Evolutionary conservation across 495 filamentous ascomycete species (phyloP), one percentile per base, ranked within the genome.

Genomic region (Podospora tetraspora): DNA sequence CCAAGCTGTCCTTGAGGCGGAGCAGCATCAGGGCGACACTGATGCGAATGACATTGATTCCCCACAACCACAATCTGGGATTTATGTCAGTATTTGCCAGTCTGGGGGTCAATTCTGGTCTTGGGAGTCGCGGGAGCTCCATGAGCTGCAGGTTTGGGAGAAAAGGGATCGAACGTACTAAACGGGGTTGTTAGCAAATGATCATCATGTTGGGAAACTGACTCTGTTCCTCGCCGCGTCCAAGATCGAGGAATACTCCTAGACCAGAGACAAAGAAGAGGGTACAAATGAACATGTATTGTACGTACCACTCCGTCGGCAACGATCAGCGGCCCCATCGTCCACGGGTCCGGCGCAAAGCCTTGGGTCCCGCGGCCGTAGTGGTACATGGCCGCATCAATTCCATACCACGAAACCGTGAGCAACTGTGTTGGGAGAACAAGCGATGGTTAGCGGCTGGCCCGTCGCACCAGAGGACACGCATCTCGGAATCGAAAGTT

Each of bases 331-430:
- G 62, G 62, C 11, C 62, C 62, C 32, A 56, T 57, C 11, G 43
- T 52, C 62, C n/a, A 64, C 8, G 37, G 37, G 16, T 16, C 34
- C 7, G 43, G 62, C 22, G 52, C n/a, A 52, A 56, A 52, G 32
- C 34, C 62, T 16, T 57, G 12, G 5, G 56, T 21, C 13, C 62
- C 62, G 34, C 62, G 62, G n/a, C 62, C 62, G 24, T 56, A 29
- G 43, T 24, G 19, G 24, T 64, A 64, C 62, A 64, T 64, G 32
- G 34, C 62, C n/a, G 62, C 62, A 12, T 52, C 43, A 21, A 64
- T 64, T 22, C 34, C 62, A 64, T 64, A 64, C 62, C 62, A 64
- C 22, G 34, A 23, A 16, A 64, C 56, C 1, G 62, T 64, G 34
- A 56, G 29, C 4, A 57, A 3, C 62, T 64, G 29, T n/a, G 43